Conservation (phyloP, 768 basidiomycete species). For the Dendrothele bispora region DNA sequence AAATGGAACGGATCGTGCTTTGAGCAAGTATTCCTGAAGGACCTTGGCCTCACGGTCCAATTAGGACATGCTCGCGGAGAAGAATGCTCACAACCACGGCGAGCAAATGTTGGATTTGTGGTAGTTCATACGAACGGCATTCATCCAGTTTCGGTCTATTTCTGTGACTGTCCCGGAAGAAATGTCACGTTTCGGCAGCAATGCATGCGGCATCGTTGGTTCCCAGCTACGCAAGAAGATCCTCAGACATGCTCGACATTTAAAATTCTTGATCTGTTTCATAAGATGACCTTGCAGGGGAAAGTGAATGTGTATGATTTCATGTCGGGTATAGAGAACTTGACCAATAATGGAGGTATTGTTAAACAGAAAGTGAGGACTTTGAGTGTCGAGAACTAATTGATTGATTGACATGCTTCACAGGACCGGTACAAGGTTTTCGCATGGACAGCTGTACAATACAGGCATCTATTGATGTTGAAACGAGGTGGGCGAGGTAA, state of each 20-base stretch:
- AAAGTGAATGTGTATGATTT: slow-evolving; percentile 30
- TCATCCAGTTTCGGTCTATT: slow-evolving; percentile 19
- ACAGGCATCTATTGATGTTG: no score
- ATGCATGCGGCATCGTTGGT: slow-evolving; percentile 9
- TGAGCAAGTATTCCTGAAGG: slow-evolving; percentile 7
- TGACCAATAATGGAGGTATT: slow-evolving; percentile 23
- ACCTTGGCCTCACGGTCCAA: slow-evolving; percentile 20
- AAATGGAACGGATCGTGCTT: slow-evolving; percentile 15
- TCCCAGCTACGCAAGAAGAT: slow-evolving; percentile 27
- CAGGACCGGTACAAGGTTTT: no score
- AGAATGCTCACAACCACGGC: slow-evolving; percentile 6
- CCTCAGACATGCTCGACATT: slow-evolving; percentile 29
- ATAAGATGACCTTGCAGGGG: slow-evolving; percentile 24
- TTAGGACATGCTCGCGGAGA: slow-evolving; percentile 20
- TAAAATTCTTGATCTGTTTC: slow-evolving; percentile 20
- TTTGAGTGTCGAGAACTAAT: no score
- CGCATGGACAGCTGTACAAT: no score
- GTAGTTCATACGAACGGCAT: slow-evolving; percentile 23
- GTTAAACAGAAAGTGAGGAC: background rate
- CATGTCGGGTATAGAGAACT: slow-evolving; percentile 21
- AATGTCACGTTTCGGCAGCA: slow-evolving; percentile 4
- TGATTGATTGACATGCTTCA: no score
- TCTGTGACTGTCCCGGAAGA: slow-evolving; percentile 19
- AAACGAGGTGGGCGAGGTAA: no score
- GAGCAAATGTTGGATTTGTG: slow-evolving; percentile 10